Percentiles rank a stretch among this genome's conserved stretches.
Conservation (phyloP, 371 early-diverging fungal genomes). For the Catenaria anguillulae region DNA sequence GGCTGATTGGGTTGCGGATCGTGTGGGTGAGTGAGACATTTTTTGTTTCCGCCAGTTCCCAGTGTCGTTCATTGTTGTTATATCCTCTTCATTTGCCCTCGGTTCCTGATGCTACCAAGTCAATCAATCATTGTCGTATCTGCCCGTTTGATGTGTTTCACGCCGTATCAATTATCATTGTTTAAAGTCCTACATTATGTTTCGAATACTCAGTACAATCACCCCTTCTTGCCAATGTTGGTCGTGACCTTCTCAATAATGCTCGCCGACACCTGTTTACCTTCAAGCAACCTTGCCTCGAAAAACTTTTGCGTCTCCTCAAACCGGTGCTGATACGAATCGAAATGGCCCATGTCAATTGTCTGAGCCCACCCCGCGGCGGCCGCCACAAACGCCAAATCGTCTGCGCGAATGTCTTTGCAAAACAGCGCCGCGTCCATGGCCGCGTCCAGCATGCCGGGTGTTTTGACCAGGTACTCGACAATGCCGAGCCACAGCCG, state of each 20-base stretch:
- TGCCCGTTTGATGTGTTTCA: no score
- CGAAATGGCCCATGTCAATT: slow-evolving; percentile 63
- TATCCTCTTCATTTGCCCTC: no score
- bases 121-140: no score
- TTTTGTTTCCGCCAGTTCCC: no score
- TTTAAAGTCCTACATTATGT: no score
- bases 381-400: slow-evolving; percentile 62
- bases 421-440: slow-evolving; percentile 67
- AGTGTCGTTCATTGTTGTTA: no score
- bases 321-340: slow-evolving; percentile 69
- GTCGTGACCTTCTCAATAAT: slow-evolving; percentile 46
- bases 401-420: slow-evolving; percentile 64
- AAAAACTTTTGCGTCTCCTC: slow-evolving; percentile 68
- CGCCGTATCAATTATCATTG: no score
- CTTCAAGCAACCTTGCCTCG: slow-evolving; percentile 52
- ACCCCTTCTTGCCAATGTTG: no score
- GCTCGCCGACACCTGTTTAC: slow-evolving; percentile 46
- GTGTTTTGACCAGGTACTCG: slow-evolving; percentile 72
- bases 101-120: no score
- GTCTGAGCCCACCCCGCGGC: slow-evolving; percentile 84
- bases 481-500: slow-evolving; percentile 83
- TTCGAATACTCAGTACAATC: no score
- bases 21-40: no score
- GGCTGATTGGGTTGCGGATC: no score
- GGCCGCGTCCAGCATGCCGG: slow-evolving; percentile 58